Conservation (phyloP, 2,329 filamentous ascomycete genomes). For the Nigrospora sphaerica region DNA sequence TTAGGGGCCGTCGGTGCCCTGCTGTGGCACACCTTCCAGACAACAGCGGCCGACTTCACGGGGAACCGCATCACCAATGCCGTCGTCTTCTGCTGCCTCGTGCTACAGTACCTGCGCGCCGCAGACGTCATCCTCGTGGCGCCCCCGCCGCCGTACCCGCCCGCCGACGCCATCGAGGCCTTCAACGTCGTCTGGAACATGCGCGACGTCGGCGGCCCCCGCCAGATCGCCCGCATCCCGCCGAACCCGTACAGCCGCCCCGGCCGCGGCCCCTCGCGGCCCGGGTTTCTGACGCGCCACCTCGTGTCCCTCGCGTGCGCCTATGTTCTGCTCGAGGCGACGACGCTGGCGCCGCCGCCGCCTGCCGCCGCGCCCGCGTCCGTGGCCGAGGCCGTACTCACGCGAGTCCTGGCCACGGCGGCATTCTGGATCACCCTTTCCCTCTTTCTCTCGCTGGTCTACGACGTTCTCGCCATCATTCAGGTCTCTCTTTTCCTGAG, state of each 20-base stretch:
- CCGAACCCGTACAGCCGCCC: background rate
- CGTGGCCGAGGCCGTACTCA: background rate
- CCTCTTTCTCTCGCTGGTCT: background rate
- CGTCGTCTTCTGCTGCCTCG: background rate
- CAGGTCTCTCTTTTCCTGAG: background rate
- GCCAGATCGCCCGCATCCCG: background rate
- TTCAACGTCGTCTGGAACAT: background rate
- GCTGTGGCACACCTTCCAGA: background rate
- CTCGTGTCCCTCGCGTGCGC: background rate
- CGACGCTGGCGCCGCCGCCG: background rate
- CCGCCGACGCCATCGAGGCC: background rate
- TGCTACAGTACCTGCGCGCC: background rate
- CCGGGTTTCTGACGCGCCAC: background rate
- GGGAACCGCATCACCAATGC: background rate
- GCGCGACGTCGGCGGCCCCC: background rate
- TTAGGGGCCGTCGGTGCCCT: background rate
- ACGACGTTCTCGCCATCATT: background rate
- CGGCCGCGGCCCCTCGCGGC: background rate
- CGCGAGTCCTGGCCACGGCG: background rate
- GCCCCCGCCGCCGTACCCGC: background rate
- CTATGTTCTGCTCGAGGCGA: background rate
- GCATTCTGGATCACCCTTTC: background rate
- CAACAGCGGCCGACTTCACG: background rate
- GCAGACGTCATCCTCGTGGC: background rate
- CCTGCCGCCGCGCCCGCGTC: background rate